Conservation (phyloP, 1,284 basidiomycete species). For the Tilletia walkeri region DNA sequence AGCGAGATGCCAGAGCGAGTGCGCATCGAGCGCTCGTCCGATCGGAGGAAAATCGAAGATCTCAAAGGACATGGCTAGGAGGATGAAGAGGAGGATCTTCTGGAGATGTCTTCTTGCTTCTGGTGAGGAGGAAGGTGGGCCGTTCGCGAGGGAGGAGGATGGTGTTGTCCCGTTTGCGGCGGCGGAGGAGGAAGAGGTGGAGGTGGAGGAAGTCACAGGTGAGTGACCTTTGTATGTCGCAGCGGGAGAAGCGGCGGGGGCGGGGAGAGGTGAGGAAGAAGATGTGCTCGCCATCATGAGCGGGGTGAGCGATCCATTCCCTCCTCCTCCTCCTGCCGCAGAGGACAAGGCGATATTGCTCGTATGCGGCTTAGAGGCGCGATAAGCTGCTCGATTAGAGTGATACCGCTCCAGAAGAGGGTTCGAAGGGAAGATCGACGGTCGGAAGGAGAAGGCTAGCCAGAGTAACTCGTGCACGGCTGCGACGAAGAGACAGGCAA, state of each 20-base stretch:
- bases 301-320: constrained; percentile 50
- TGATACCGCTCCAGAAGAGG: constrained; percentile 33
- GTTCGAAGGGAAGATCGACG: constrained; percentile 33
- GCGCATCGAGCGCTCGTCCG: constrained; percentile 77
- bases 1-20: constrained; percentile 87
- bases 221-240: constrained; percentile 28
- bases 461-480: constrained; percentile 73
- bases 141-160: constrained; percentile 35
- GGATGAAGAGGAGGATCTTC: constrained; percentile 67
- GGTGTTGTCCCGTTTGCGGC: constrained; percentile 17
- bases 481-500: constrained; percentile 77
- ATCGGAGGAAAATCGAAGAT: constrained; percentile 85
- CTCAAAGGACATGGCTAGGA: constrained; percentile 76
- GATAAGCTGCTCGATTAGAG: constrained; percentile 45
- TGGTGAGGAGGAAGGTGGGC: constrained; percentile 45
- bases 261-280: constrained; percentile 6
- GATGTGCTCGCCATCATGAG: constrained; percentile 59
- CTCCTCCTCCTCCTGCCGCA: constrained; percentile 59
- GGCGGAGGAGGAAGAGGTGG: constrained; percentile 39
- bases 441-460: constrained; percentile 59
- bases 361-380: constrained; percentile 62
- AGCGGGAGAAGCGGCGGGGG: constrained; percentile 9
- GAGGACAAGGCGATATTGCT: constrained; percentile 15
- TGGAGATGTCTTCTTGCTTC: constrained; percentile 58
- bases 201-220: constrained; percentile 36